A percentile compares a stretch with the other conserved stretches of the same genome.
Evolutionary conservation across 495 filamentous ascomycete species (phyloP).

Genomic region (Penicillium longicatenatum): DNA sequence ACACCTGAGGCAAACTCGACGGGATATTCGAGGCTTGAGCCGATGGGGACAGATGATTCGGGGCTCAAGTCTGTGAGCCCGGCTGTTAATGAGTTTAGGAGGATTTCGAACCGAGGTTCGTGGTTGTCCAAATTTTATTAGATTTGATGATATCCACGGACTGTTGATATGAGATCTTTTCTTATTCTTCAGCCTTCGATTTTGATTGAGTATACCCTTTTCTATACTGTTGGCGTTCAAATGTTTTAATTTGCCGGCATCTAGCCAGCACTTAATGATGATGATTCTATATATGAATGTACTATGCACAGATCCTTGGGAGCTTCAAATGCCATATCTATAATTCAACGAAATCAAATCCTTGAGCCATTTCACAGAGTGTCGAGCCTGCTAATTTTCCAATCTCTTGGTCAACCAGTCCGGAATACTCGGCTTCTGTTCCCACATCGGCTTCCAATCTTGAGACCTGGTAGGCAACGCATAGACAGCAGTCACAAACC

Average conservation of each 20-base stretch:
- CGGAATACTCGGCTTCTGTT: constrained; percentile 12
- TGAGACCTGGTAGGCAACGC: constrained; percentile 36
- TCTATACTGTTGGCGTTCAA: too few species aligned
- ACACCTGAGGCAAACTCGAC: background rate
- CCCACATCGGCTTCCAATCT: constrained; percentile 10
- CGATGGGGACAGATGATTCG: constrained; percentile 26
- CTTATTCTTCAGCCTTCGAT: too few species aligned
- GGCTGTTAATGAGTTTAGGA: constrained; percentile 35
- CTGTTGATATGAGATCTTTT: too few species aligned
- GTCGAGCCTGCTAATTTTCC: background rate
- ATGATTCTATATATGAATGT: background rate
- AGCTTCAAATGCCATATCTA: background rate
- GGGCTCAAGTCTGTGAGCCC: constrained; percentile 27
- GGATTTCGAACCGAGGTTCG: constrained; percentile 28
- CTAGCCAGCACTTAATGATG: background rate
- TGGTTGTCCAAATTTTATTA: constrained; percentile 34
- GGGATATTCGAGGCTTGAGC: constrained; percentile 5
- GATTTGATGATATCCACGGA: background rate
- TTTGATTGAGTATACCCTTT: too few species aligned
- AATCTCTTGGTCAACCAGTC: constrained; percentile 10
- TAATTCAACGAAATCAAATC: background rate
- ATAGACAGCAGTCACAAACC: constrained; percentile 56
- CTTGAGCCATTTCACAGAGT: background rate
- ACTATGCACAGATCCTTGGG: background rate
- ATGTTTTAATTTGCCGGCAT: too few species aligned